Evolutionary conservation across 164 flowering plant species (phyloP).

Genomic region (Paratinospora sagittata): DNA sequence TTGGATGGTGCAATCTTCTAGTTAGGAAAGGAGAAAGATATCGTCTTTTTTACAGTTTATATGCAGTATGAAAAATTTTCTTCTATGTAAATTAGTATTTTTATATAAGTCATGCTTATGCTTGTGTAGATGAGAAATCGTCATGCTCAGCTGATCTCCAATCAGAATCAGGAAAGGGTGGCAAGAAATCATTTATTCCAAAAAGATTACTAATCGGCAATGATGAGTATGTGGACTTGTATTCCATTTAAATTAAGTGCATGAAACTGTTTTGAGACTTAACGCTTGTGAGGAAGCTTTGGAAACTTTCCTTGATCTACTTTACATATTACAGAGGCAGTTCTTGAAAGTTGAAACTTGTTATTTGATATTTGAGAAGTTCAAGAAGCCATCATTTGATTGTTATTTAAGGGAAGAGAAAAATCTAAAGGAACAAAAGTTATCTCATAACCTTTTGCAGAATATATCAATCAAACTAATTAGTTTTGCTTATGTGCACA

Average conservation of each 20-base stretch:
- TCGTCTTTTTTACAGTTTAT: not conserved
- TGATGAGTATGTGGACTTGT: conserved; percentile 63
- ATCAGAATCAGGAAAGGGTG: conserved; percentile 30
- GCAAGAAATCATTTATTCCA: conserved; percentile 54
- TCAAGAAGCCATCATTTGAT: not conserved
- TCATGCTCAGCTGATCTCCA: conserved; percentile 25
- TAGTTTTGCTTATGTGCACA: not conserved
- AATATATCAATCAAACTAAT: not conserved
- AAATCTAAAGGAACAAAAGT: not conserved
- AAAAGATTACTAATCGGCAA: conserved; percentile 76
- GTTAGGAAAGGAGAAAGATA: not conserved
- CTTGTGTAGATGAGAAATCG: conserved; percentile 43
- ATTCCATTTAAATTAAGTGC: conserved; percentile 9
- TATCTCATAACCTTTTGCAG: not conserved
- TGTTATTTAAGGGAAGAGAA: not conserved
- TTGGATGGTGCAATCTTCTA: not conserved
- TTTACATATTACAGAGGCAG: conserved; percentile 1
- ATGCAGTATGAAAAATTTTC: not conserved
- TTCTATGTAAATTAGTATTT: not conserved
- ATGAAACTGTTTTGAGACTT: too few relatives aligned
- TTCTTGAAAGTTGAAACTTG: not conserved
- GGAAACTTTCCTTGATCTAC: not conserved
- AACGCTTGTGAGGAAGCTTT: too few relatives aligned
- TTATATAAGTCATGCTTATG: not conserved
- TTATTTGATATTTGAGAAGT: not conserved